A percentile compares a stretch with the other conserved stretches of the same genome.
Conservation (phyloP, 2,329 filamentous ascomycete genomes). For the Sphaceloma murrayae region DNA sequence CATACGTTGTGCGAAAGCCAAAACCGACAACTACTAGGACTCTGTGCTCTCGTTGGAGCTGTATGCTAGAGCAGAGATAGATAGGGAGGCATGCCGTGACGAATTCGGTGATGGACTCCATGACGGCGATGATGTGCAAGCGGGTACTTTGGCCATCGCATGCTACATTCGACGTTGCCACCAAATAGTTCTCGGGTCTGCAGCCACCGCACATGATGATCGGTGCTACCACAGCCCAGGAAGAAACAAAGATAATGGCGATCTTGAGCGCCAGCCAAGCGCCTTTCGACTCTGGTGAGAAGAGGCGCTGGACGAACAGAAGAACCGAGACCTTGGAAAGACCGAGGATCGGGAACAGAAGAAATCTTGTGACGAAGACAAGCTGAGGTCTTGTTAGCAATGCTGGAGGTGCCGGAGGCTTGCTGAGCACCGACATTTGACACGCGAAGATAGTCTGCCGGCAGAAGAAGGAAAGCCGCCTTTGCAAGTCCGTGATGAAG, state of each 20-base stretch:
- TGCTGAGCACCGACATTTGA: neutral
- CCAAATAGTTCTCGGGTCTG: neutral
- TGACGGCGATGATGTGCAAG: constrained; percentile 3
- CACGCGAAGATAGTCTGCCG: constrained; percentile 4
- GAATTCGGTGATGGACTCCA: constrained; percentile 11
- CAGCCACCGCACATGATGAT: constrained; percentile 8
- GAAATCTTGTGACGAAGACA: constrained; percentile 3
- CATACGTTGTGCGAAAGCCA: constrained; percentile 14
- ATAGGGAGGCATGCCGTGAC: constrained; percentile 6
- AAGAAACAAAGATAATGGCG: constrained; percentile 8
- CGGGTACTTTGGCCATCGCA: neutral
- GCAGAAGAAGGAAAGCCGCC: constrained; percentile 4
- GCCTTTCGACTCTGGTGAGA: constrained; percentile 13
- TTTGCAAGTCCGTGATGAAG: constrained; percentile 5
- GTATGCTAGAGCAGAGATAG: constrained; percentile 5
- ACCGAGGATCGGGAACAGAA: constrained; percentile 8
- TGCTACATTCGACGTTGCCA: neutral
- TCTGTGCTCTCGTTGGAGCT: constrained; percentile 11
- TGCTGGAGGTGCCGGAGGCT: neutral
- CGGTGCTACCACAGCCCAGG: constrained; percentile 3
- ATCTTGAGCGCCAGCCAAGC: neutral
- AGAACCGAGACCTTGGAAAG: constrained; percentile 11
- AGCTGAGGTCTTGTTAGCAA: constrained; percentile 6
- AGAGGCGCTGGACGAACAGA: constrained; percentile 13
- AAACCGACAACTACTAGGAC: constrained; percentile 11